These are phyloP conservation scores for Pleurotus ostreatus DNA, from an alignment of 768 basidiomycete species.

Conservation along the genomic window DNA sequence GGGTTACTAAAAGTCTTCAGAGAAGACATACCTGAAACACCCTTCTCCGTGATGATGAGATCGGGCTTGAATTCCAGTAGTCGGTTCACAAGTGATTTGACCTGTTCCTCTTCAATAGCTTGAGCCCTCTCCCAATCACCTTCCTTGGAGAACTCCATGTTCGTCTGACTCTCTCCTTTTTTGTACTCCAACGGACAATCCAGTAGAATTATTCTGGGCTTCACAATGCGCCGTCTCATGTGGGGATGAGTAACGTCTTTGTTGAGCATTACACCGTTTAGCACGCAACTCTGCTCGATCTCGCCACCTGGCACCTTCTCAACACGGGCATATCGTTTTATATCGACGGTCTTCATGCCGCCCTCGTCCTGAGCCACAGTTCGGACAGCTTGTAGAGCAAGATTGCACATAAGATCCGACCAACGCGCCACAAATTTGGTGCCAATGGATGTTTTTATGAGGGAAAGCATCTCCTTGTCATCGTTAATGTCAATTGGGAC, in stretches of 20 bases:
- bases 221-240: constrained; percentile 88
- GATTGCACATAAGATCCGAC: constrained; percentile 95
- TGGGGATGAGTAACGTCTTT: constrained; percentile 98
- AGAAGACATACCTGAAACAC: constrained; percentile 74
- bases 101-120: constrained; percentile 96
- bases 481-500: constrained; percentile 83
- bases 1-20: background rate
- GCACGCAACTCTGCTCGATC: constrained; percentile 86
- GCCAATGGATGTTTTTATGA: constrained; percentile 98
- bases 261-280: constrained; percentile 94
- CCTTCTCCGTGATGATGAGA: constrained; percentile 95
- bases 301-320: constrained; percentile 98
- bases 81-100: constrained; percentile 79
- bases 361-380: constrained; percentile 78
- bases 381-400: constrained; percentile 89
- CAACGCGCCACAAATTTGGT: constrained; percentile 97
- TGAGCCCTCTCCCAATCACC: constrained; percentile 89
- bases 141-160: constrained; percentile 96
- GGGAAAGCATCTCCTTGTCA: constrained; percentile 88
- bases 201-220: constrained; percentile 84
- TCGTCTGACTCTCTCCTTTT: constrained; percentile 97
- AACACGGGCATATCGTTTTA: constrained; percentile 96
- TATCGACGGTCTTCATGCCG: constrained; percentile 86
- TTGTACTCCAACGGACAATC: constrained; percentile 99
- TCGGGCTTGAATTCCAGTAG: constrained; percentile 94